Conservation (phyloP, 305 asterid genomes). For the Solanum aculeatissimum region DNA sequence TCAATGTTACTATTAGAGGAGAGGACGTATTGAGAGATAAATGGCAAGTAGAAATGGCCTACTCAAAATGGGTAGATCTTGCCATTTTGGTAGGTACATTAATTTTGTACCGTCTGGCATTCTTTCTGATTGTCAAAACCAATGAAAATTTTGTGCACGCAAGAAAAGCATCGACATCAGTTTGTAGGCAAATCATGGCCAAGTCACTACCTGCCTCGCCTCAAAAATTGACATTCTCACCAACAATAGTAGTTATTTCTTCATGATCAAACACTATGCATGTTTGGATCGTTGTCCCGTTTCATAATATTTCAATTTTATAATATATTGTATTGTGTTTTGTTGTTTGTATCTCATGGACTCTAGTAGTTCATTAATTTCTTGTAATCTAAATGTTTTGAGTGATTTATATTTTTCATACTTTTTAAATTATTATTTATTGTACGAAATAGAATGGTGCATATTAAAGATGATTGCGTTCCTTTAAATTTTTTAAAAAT, state of each 20-base stretch:
- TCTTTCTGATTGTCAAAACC: constrained; percentile 1
- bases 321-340: neutral
- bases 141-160: constrained; percentile 3
- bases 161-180: neutral
- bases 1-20: neutral
- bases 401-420: neutral
- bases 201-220: neutral
- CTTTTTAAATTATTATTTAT: neutral
- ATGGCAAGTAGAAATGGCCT: constrained; percentile 9
- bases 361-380: neutral
- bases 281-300: neutral
- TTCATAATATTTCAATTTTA: neutral
- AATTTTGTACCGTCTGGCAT: constrained; percentile 1
- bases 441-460: neutral
- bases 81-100: constrained; percentile 6
- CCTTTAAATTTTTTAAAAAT: no score
- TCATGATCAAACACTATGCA: neutral
- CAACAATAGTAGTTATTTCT: neutral
- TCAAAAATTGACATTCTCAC: neutral
- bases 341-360: neutral
- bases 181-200: neutral
- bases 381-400: neutral
- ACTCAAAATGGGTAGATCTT: constrained; percentile 18
- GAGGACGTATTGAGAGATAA: constrained; percentile 3
- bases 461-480: no score